Evolutionary conservation across 192 early-diverging fungal species (phyloP).

Genomic region (Umbelopsis vinacea): DNA sequence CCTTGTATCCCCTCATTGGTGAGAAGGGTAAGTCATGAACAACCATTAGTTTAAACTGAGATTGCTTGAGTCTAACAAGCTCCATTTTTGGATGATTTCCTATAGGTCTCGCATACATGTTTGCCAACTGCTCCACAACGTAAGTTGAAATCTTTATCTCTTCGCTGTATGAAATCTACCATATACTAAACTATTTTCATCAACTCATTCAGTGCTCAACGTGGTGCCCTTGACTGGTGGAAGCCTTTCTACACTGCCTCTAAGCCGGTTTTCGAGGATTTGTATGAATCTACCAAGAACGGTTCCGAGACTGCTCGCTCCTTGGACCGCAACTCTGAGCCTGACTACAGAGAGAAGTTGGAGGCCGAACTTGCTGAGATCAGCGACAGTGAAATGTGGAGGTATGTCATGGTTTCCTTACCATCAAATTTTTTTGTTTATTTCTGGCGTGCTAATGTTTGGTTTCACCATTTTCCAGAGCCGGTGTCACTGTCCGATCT

Average conservation of each 20-base stretch:
- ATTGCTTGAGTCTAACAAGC: not conserved
- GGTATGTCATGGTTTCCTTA: not conserved
- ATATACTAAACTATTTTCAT: not conserved
- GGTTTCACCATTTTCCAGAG: conserved; percentile 27
- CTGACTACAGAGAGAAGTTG: conserved; percentile 92
- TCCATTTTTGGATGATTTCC: not conserved
- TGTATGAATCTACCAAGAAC: conserved; percentile 87
- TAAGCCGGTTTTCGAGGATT: conserved; percentile 91
- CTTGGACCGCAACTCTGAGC: conserved; percentile 84
- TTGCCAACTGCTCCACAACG: conserved; percentile 95
- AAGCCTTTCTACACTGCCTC: conserved; percentile 89
- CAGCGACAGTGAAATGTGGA: conserved; percentile 92
- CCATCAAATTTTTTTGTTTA: not conserved
- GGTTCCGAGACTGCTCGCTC: conserved; percentile 87
- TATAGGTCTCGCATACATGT: conserved; percentile 78
- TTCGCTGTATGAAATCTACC: not conserved
- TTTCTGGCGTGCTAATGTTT: not conserved
- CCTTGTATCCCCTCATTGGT: conserved; percentile 94
- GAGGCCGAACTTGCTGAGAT: conserved; percentile 92
- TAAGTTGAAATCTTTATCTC: not conserved
- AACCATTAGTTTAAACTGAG: conserved; percentile 48
- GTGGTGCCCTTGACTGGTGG: conserved; percentile 98
- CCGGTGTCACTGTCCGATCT: conserved; percentile 85
- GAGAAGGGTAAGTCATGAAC: conserved; percentile 80
- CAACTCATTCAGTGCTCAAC: conserved; percentile 61